Evolutionary conservation across 305 asterid species (phyloP).

Genomic region (Solanum chacoense): DNA sequence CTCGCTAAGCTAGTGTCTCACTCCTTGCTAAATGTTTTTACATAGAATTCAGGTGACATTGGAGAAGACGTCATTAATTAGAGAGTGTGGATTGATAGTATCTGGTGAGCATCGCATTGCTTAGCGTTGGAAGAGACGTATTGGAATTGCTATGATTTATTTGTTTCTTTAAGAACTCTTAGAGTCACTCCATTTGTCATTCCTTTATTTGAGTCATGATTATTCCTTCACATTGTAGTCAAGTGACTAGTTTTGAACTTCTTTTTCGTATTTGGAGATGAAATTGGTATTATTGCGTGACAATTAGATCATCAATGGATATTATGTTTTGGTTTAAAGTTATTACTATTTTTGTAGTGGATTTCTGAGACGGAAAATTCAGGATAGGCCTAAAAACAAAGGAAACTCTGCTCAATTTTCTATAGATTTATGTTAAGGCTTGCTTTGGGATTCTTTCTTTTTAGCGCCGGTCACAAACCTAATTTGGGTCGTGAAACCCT

Average conservation of each 20-base stretch:
- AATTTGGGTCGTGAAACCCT: background rate
- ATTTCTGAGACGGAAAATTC: background rate
- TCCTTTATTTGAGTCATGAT: too few species aligned
- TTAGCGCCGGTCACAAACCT: background rate
- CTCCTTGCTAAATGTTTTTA: background rate
- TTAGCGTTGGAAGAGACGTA: background rate
- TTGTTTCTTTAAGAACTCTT: background rate
- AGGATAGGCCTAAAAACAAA: background rate
- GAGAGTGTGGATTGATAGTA: background rate
- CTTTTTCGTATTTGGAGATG: background rate
- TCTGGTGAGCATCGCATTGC: background rate
- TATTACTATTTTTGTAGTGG: background rate
- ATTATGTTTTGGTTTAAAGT: background rate
- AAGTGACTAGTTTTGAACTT: background rate
- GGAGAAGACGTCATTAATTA: background rate
- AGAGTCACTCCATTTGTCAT: background rate
- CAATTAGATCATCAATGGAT: background rate
- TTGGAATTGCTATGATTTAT: too few species aligned
- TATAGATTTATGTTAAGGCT: too few species aligned
- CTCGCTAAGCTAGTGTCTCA: background rate
- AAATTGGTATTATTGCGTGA: background rate
- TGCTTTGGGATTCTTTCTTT: background rate
- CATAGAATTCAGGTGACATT: background rate
- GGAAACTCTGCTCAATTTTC: rapidly evolving
- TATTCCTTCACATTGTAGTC: background rate